Conservation (phyloP, 148 eudicot genomes). For the Amaranthus hypochondriacus region DNA sequence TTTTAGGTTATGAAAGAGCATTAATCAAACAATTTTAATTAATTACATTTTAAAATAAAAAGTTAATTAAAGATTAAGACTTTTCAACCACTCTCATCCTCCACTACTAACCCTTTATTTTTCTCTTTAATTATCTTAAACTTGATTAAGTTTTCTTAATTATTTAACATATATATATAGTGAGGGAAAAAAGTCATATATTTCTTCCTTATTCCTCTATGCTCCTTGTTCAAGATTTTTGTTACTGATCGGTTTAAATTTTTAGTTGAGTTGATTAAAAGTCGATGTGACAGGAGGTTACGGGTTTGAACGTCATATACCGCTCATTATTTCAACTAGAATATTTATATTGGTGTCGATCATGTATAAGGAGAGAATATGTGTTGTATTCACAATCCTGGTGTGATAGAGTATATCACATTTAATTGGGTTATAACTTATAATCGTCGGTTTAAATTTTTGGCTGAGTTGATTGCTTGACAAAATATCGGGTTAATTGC, state of each 20-base stretch:
- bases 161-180: neutral
- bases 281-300: too few relatives aligned
- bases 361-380: too few relatives aligned
- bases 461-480: too few relatives aligned
- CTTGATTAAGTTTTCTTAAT: neutral
- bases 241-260: neutral
- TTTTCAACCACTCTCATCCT: constrained; percentile 13
- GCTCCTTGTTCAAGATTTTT: neutral
- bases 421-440: too few relatives aligned
- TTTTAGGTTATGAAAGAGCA: constrained; percentile 4
- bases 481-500: too few relatives aligned
- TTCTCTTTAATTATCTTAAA: neutral
- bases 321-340: too few relatives aligned
- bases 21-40: too few relatives aligned
- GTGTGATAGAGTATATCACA: too few relatives aligned
- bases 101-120: constrained; percentile 6
- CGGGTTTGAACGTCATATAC: too few relatives aligned
- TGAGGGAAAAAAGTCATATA: neutral
- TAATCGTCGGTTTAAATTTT: neutral
- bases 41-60: too few relatives aligned
- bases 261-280: neutral
- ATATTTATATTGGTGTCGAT: too few relatives aligned
- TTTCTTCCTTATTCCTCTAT: neutral
- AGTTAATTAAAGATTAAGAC: neutral
- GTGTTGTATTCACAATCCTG: too few relatives aligned